These are phyloP conservation scores for Pestalotiopsis sp. DNA, from an alignment of 2,329 filamentous ascomycete genomes.

Conservation along the genomic window DNA sequence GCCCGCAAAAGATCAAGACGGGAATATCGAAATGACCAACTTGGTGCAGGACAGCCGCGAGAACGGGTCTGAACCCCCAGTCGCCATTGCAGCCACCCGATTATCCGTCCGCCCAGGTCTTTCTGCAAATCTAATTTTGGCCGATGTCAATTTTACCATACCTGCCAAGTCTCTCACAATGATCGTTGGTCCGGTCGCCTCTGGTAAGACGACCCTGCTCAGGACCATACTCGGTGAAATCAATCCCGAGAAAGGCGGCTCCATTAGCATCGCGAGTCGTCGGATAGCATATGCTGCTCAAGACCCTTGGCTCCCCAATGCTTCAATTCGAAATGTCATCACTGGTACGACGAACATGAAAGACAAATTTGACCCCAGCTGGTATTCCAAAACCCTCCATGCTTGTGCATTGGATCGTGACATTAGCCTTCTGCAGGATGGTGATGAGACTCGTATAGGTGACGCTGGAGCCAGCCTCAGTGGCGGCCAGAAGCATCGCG, in stretches of 20 bases:
- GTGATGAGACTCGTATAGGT: conserved; percentile 42
- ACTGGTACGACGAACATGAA: not conserved
- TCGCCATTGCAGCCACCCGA: not conserved
- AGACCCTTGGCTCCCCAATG: not conserved
- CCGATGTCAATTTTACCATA: conserved; percentile 33
- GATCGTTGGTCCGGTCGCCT: conserved; percentile 44
- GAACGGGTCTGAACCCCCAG: not conserved
- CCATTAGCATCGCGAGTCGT: conserved; percentile 18
- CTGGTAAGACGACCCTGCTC: conserved; percentile 46
- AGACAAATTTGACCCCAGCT: not conserved
- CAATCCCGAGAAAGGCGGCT: conserved; percentile 24
- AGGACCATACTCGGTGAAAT: conserved; percentile 40
- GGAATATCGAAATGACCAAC: not conserved
- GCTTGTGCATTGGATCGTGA: conserved; percentile 1
- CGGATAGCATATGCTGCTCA: not conserved
- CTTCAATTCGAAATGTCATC: not conserved
- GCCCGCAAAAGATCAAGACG: not conserved
- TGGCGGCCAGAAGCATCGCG: conserved; percentile 47
- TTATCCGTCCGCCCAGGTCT: not conserved
- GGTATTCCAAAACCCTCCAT: not conserved
- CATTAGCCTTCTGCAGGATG: conserved; percentile 18
- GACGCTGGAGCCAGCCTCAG: conserved; percentile 46
- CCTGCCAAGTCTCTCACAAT: conserved; percentile 34
- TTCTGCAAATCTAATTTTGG: not conserved
- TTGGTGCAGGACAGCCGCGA: not conserved